These are phyloP conservation scores for Candolleomyces efflorescens DNA, from an alignment of 768 basidiomycete species.

Conservation along the genomic window DNA sequence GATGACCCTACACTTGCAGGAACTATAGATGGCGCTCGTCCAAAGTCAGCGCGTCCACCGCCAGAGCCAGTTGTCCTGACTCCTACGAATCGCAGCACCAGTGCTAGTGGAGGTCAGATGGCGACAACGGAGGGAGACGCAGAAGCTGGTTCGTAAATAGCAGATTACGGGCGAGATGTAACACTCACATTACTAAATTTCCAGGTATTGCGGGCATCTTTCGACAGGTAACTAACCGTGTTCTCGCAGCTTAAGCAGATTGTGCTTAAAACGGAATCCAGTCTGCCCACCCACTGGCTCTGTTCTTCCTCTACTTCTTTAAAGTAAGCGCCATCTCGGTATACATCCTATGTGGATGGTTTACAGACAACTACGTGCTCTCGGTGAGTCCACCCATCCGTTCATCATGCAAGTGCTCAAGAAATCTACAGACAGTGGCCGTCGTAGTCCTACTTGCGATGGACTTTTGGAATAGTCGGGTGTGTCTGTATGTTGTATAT, in stretches of 20 bases:
- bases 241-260: background rate
- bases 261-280: constrained; percentile 22
- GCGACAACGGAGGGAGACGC: constrained; percentile 60
- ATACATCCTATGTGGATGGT: constrained; percentile 90
- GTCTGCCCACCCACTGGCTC: constrained; percentile 77
- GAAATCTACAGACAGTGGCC: constrained; percentile 57
- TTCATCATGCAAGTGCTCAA: background rate
- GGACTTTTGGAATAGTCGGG: constrained; percentile 99
- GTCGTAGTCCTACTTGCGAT: constrained; percentile 93
- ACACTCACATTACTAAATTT: background rate
- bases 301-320: constrained; percentile 91
- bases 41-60: constrained; percentile 14
- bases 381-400: constrained; percentile 53
- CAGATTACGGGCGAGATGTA: background rate
- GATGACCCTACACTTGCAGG: constrained; percentile 55
- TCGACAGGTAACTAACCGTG: constrained; percentile 50
- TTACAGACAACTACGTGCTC: constrained; percentile 88
- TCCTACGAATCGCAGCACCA: constrained; percentile 40
- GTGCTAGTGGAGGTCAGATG: constrained; percentile 28
- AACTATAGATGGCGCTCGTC: constrained; percentile 28
- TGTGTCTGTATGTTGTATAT: constrained; percentile 28
- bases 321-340: constrained; percentile 83
- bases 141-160: constrained; percentile 61
- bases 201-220: constrained; percentile 72
- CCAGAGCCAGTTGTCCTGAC: constrained; percentile 52